Evolutionary conservation across 2,329 filamentous ascomycete species (phyloP), one percentile per base, ranked within the genome.

Genomic region (Fusarium compactum): DNA sequence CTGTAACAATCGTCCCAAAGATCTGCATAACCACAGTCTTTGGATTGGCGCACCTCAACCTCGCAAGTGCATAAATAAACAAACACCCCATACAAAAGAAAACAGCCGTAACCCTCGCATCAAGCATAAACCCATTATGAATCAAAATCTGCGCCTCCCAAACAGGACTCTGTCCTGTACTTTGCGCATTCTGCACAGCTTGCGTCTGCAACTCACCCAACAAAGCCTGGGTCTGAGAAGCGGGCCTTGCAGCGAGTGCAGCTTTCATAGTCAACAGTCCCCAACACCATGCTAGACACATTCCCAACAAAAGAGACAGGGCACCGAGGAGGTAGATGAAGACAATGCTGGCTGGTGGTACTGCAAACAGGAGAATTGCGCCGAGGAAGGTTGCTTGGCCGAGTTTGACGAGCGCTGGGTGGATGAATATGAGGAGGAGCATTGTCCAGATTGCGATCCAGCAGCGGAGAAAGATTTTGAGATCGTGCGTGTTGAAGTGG

Each of bases 211-310:
- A 43, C 1, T 43, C 18, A 1, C 24, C 9, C 4, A 53, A 9
- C 72, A 6, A 82, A 59, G 48, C 64, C 70, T 1, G 78, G 77
- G 50, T 53, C 50, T 80, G 77, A 0, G 80, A 82, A 10, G 82
- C 80, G 0, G 78, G 72, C 6, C 84, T 76, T 4, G 80, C 79
- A 2, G 83, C 82, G 11, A 80, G 63, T 5, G 84, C 85, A 4
- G 83, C 84, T 62, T 85, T 84, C 83, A 85, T 85, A 0, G 80
- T 76, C 47, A 85, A 75, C 4, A 84, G 76, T 6, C 84, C 85
- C 84, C 84, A 86, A 8, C 78, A 83, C 84, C 84, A 86, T 7
- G 80, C 84, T 0, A 85, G 70, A 32, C 78, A 81, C 72, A 85
- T 83, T 20, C 84, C 84, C 3, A 85, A 15, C 6, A 85, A 73